A percentile compares a stretch with the other conserved stretches of the same genome.
phyloP scores from a whole-genome alignment of 2,329 filamentous ascomycete species.

The Metarhizium brunneum region DNA sequence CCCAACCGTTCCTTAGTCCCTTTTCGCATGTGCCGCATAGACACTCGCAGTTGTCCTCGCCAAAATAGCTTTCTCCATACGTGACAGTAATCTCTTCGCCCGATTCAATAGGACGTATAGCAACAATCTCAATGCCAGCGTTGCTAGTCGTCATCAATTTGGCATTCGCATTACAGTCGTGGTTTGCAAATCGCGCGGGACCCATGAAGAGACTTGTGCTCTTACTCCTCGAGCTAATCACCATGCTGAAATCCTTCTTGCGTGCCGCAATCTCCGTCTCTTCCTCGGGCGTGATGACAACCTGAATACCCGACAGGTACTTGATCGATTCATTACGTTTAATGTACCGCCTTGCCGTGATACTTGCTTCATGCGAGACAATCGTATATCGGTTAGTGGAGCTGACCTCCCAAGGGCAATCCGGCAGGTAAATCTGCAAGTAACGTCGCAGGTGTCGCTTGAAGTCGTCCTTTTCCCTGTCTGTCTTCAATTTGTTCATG shows the following conservation, averaged over 20 bases:
- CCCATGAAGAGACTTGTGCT: conserved; percentile 87
- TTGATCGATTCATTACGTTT: conserved; percentile 78
- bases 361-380: conserved; percentile 75
- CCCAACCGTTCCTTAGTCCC: conserved; percentile 73
- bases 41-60: conserved; percentile 89
- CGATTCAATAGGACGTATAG: conserved; percentile 67
- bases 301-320: conserved; percentile 84
- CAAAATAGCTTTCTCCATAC: conserved; percentile 95
- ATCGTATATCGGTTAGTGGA: conserved; percentile 95
- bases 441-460: conserved; percentile 79
- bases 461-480: conserved; percentile 81
- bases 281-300: conserved; percentile 85
- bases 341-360: conserved; percentile 73
- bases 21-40: conserved; percentile 82
- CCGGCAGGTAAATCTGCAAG: conserved; percentile 82
- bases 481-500: conserved; percentile 54
- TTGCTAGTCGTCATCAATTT: conserved; percentile 74
- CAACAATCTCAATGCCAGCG: conserved; percentile 85
- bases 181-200: conserved; percentile 91
- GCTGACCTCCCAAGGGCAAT: conserved; percentile 86
- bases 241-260: conserved; percentile 93
- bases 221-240: conserved; percentile 87
- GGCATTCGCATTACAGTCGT: conserved; percentile 92
- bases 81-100: conserved; percentile 96
- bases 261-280: conserved; percentile 71